These are phyloP conservation scores for Monilinia polystroma DNA, from an alignment of 2,329 filamentous ascomycete genomes.

Conservation along the genomic window DNA sequence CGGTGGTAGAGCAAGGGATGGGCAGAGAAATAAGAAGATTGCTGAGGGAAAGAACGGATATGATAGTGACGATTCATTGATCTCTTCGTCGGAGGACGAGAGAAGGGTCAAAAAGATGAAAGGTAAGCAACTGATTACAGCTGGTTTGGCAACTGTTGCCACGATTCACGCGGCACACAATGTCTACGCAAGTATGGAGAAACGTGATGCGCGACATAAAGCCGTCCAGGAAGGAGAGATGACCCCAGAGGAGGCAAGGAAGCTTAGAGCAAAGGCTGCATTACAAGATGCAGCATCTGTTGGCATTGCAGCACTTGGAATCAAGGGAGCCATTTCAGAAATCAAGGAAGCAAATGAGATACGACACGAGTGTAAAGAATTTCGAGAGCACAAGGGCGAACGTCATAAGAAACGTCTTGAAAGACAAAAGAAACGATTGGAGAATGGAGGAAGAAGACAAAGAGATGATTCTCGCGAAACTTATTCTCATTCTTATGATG, in stretches of 20 bases:
- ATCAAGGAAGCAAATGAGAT: constrained; percentile 68
- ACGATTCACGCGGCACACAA: constrained; percentile 68
- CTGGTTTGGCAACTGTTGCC: constrained; percentile 64
- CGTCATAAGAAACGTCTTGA: constrained; percentile 47
- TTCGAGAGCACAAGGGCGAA: constrained; percentile 50
- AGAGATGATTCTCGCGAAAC: constrained; percentile 19
- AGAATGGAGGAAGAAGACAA: constrained; percentile 27
- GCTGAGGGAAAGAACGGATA: constrained; percentile 37
- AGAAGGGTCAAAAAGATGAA: constrained; percentile 61
- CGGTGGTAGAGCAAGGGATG: constrained; percentile 31
- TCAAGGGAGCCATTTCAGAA: constrained; percentile 62
- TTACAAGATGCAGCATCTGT: constrained; percentile 64
- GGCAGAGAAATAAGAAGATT: constrained; percentile 34
- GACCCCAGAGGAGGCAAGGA: constrained; percentile 59
- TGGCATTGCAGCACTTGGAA: constrained; percentile 64
- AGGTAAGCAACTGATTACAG: constrained; percentile 65
- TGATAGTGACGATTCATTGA: constrained; percentile 51
- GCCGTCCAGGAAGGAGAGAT: constrained; percentile 64
- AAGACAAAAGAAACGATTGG: constrained; percentile 41
- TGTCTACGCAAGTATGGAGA: constrained; percentile 62
- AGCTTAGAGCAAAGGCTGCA: constrained; percentile 61
- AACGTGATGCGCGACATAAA: constrained; percentile 59
- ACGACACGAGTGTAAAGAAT: constrained; percentile 54
- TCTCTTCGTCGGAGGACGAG: constrained; percentile 62
- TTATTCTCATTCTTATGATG: constrained; percentile 20